Base-by-base conservation (phyloP, 352 stramenopile species). In the Phytopythium boreale region DNA sequence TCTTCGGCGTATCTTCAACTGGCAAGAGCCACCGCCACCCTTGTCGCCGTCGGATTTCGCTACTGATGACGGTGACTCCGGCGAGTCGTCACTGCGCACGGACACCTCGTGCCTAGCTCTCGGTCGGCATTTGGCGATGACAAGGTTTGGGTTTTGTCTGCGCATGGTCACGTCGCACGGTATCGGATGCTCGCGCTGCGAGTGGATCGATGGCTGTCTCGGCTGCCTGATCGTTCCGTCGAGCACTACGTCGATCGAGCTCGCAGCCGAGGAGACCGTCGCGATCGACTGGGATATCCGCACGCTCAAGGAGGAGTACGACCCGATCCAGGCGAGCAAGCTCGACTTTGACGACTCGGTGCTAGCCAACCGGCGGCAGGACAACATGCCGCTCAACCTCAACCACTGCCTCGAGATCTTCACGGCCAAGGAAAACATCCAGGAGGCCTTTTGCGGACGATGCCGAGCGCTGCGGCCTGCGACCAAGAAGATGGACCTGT, bases 401-500 rank as follows among this genome's bases (percentile, higher is more conserved):
- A 62, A 84, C 19, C 85, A 87, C 31, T 95, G 89, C 64, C 81
- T 97, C 66, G 79, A 96, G 46, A 93, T 93, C 52, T 97, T 96
- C 61, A 93, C 84, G 2, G 84, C 83, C 0, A 87, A 88, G 46
- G 88, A 97, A 64, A 74, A 80, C 26, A 89, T 95, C 34, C 76
- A 77, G 36, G 87, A 95, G 67, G 87, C 87, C 1, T 95, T 88
- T 50, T 95, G 87, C 34, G 82, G 87, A 2, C 81, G 82, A 12
- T 95, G 87, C 78, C 78, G 98, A 79, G 81, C 98, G 72, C 80
- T 97, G 84, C 79, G 95, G 75, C 77, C 93, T 71, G 82, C 83
- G 69, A 98, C 89, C 12, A 99, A 98, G 71, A 96, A 95, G 39
- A 98, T 99, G 86, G 95, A 98, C 67, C 71, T 99, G 0, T 99